Evolutionary conservation across 2,329 filamentous ascomycete genomes (phyloP), one percentile per base, ranked within the genome.

Genomic region (Cladophialophora exuberans): DNA sequence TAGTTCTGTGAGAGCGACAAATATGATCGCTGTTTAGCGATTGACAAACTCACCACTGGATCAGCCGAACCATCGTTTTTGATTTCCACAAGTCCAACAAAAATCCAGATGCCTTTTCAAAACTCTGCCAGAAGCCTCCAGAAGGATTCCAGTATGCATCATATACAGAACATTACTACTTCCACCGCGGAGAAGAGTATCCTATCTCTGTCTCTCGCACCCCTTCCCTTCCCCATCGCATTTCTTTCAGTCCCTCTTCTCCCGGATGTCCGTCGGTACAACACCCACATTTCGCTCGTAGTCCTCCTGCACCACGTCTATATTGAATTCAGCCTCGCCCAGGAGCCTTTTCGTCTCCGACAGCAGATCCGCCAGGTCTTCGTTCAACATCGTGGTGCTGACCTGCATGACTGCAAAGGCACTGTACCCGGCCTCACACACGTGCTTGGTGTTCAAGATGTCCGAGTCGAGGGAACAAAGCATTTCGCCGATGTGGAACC

Each of bases 321-420:
- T 88, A 31, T 82, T 84, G 64, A 90, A 92, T 67, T 90, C 88
- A 13, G 90, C 78, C 59, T 89, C 87, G 1, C 88, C 88, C 0
- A 90, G 87, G 25, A 91, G 72, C 36, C 79, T 79, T 66, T 80
- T 86, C 1, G 90, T 82, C 46, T 62, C 72, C 68, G 73, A 74
- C 59, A 89, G 73, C 54, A 90, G 67, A 57, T 79, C 80, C 59
- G 83, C 81, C 28, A 91, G 69, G 70, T 91, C 87, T 62, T 87
- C 86, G 50, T 82, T 81, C 26, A 91, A 80, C 58, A 88, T 83
- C 49, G 82, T 77, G 47, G 83, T 87, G 60, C 85, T 86, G 31
- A 91, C 83, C 65, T 90, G 87, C 63, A 90, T 75, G 9, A 90
- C 86, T 0, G 87, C 86, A 71, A 90, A 90, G 51, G 87, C 86